A percentile compares a stretch with the other conserved stretches of the same genome.
Conservation (phyloP, 2,329 filamentous ascomycete species). For the Magnaporthiopsis incrustans region DNA sequence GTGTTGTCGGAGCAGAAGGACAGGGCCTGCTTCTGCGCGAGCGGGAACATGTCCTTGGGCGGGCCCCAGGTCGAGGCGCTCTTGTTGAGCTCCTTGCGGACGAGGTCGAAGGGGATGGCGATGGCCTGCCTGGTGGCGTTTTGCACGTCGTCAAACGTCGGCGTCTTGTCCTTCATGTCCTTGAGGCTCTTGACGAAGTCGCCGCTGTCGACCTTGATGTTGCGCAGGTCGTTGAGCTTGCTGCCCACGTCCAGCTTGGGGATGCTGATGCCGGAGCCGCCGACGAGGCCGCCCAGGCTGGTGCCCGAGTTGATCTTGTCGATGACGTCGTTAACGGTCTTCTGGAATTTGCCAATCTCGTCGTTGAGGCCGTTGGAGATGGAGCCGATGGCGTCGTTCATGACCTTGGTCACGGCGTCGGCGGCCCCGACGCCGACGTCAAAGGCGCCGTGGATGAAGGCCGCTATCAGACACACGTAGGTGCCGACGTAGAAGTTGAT, state of each 20-base stretch:
- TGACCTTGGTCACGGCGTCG: conserved; percentile 33
- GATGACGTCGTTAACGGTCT: conserved; percentile 1
- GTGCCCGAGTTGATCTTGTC: conserved; percentile 39
- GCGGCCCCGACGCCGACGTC: conserved; percentile 49
- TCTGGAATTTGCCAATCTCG: conserved; percentile 31
- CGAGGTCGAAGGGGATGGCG: conserved; percentile 69
- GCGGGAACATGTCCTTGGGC: conserved; percentile 67
- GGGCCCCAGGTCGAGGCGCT: conserved; percentile 69
- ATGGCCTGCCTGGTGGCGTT: conserved; percentile 73
- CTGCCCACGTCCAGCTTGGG: conserved; percentile 46
- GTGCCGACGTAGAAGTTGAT: conserved; percentile 88
- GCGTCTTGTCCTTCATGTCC: conserved; percentile 69
- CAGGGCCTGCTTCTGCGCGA: conserved; percentile 74
- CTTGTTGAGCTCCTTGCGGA: conserved; percentile 65
- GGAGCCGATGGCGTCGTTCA: conserved; percentile 42
- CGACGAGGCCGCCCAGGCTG: conserved; percentile 37
- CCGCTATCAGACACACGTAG: conserved; percentile 81
- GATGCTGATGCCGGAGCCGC: conserved; percentile 15
- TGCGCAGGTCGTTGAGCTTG: conserved; percentile 57
- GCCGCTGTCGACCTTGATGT: conserved; percentile 59
- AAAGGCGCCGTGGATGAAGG: conserved; percentile 72
- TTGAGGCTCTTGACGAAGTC: conserved; percentile 61
- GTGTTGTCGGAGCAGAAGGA: conserved; percentile 85
- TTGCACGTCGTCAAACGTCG: conserved; percentile 74
- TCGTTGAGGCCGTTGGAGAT: conserved; percentile 50